phyloP scores from a whole-genome alignment of 192 early-diverging fungal species.

The Podila horticola region DNA sequence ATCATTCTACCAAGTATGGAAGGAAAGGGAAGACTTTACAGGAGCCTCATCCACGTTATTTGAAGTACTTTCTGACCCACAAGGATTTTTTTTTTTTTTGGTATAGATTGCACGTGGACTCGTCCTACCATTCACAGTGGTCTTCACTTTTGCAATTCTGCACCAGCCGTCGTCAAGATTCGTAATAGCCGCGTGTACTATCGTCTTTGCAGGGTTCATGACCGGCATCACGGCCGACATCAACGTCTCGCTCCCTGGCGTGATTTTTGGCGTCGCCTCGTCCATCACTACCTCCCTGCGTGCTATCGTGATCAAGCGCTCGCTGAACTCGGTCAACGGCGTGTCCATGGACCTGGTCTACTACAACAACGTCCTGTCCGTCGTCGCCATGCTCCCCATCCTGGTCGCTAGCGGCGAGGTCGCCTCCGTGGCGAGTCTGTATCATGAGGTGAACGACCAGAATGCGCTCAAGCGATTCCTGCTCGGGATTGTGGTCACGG shows the following conservation, averaged over 20 bases:
- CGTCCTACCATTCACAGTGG: slow-evolving; percentile 68
- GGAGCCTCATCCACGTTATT: too few species aligned
- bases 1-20: slow-evolving; percentile 67
- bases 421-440: too few species aligned
- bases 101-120: slow-evolving; percentile 67
- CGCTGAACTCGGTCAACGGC: slow-evolving; percentile 53
- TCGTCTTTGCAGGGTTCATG: slow-evolving; percentile 63
- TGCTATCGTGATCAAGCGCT: slow-evolving; percentile 68
- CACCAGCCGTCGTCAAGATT: slow-evolving; percentile 35
- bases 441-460: too few species aligned
- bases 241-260: slow-evolving; percentile 37
- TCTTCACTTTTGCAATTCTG: slow-evolving; percentile 51
- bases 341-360: slow-evolving; percentile 65
- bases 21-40: too few species aligned
- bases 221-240: slow-evolving; percentile 57
- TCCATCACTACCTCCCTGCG: slow-evolving; percentile 64
- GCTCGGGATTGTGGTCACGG: slow-evolving; percentile 46
- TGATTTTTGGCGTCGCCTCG: slow-evolving; percentile 59
- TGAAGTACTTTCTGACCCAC: too few species aligned
- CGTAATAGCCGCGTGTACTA: slow-evolving; percentile 53
- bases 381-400: slow-evolving; percentile 54
- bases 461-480: too few species aligned
- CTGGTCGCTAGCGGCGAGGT: slow-evolving; percentile 56
- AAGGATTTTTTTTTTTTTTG: too few species aligned
- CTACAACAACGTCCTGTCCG: slow-evolving; percentile 66